phyloP scores from a whole-genome alignment of 495 filamentous ascomycete genomes.

The Pyrenula aspistea region DNA sequence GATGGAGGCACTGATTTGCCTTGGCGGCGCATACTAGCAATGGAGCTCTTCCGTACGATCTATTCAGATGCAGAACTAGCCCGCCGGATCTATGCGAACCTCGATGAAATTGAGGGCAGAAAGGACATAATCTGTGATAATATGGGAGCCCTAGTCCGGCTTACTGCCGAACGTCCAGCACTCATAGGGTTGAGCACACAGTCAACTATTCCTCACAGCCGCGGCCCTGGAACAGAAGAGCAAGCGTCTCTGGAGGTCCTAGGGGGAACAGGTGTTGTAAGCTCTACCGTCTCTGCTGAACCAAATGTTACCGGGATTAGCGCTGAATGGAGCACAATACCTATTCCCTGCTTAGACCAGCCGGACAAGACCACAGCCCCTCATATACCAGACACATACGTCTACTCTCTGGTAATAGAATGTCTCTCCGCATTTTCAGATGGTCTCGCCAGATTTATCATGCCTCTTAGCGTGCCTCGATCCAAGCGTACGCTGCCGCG shows the following conservation, averaged over 20 bases:
- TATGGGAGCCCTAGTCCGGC: conserved; percentile 69
- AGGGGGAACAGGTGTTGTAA: conserved; percentile 79
- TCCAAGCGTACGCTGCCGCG: conserved; percentile 23
- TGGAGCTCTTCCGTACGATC: conserved; percentile 80
- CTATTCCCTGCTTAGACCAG: conserved; percentile 84
- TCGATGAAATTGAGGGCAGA: conserved; percentile 59
- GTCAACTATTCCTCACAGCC: conserved; percentile 57
- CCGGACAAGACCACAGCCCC: conserved; percentile 87
- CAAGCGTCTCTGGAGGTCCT: conserved; percentile 80
- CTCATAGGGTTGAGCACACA: conserved; percentile 81
- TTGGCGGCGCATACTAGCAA: conserved; percentile 82
- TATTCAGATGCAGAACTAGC: conserved; percentile 69
- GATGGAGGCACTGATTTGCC: conserved; percentile 65
- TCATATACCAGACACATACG: conserved; percentile 75
- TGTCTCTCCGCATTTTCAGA: conserved; percentile 85
- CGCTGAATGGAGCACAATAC: conserved; percentile 76
- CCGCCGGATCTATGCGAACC: conserved; percentile 67
- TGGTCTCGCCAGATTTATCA: conserved; percentile 80
- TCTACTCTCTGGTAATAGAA: conserved; percentile 78
- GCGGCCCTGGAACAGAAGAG: conserved; percentile 45
- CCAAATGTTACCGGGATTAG: conserved; percentile 64
- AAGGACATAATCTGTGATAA: conserved; percentile 71
- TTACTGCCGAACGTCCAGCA: conserved; percentile 79
- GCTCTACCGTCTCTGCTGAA: conserved; percentile 56
- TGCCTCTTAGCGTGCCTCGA: conserved; percentile 72